Evolutionary conservation across 2,329 filamentous ascomycete species (phyloP).

Genomic region (Emmonsia crescens): DNA sequence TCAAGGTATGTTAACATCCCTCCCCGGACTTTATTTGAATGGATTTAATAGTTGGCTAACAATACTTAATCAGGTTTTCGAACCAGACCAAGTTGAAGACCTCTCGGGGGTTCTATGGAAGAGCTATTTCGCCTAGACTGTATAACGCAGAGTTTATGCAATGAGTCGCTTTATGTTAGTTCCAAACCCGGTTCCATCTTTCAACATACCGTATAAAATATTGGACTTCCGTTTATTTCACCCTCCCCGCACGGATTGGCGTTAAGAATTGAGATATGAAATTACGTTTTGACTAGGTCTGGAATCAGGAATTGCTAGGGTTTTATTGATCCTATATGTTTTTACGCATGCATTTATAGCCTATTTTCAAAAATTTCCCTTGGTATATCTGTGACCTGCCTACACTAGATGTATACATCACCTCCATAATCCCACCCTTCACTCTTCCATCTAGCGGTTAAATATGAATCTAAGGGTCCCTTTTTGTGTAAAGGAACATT

Average conservation of each 20-base stretch:
- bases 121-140: constrained; percentile 78
- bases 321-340: background rate
- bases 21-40: constrained; percentile 7
- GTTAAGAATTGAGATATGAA: background rate
- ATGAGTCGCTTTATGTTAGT: background rate
- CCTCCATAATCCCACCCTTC: background rate
- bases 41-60: constrained; percentile 4
- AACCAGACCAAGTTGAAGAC: constrained; percentile 84
- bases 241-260: background rate
- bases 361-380: background rate
- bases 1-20: constrained; percentile 59
- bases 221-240: background rate
- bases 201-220: background rate
- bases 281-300: background rate
- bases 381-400: background rate
- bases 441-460: background rate
- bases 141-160: background rate
- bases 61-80: constrained; percentile 56
- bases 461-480: background rate
- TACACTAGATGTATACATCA: background rate
- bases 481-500: background rate
- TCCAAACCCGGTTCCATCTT: background rate
- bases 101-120: constrained; percentile 97
- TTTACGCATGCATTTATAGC: background rate
- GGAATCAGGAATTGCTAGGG: background rate